Evolutionary conservation across 805 yeast genomes (phyloP).

Genomic region (Saccharomycopsis vini): DNA sequence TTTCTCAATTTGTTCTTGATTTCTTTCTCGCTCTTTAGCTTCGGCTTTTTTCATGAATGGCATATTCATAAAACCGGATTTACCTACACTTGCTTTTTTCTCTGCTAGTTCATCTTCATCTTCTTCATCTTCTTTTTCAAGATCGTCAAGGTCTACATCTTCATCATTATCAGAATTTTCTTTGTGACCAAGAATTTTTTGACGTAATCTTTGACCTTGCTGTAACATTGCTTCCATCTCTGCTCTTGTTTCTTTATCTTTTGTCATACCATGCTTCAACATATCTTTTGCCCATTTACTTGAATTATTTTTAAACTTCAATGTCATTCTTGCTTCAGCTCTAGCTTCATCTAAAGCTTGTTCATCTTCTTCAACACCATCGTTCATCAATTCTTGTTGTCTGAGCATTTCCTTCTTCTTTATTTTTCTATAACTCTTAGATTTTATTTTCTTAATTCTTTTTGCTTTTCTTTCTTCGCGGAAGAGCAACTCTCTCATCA

Average conservation of each 20-base stretch:
- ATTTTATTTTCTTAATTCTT: constrained; percentile 88
- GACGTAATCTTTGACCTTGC: constrained; percentile 69
- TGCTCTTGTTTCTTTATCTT: constrained; percentile 73
- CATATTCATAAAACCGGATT: constrained; percentile 86
- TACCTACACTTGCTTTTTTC: constrained; percentile 46
- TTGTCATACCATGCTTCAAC: constrained; percentile 83
- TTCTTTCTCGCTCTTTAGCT: constrained; percentile 51
- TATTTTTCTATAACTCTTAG: constrained; percentile 79
- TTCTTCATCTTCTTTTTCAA: constrained; percentile 36
- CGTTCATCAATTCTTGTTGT: constrained; percentile 60
- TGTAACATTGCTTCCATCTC: constrained; percentile 93
- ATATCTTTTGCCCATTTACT: constrained; percentile 79
- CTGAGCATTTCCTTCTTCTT: constrained; percentile 75
- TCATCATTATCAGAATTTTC: constrained; percentile 39
- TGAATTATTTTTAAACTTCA: constrained; percentile 80
- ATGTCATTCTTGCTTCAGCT: constrained; percentile 86
- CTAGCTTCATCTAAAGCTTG: constrained; percentile 65
- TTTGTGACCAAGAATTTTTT: constrained; percentile 60
- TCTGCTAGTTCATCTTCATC: constrained; percentile 31
- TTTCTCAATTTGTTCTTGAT: constrained; percentile 42
- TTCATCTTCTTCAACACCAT: constrained; percentile 39
- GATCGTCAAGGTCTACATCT: constrained; percentile 41
- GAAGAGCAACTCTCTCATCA: constrained; percentile 94
- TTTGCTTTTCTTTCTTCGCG: constrained; percentile 88
- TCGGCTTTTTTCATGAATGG: constrained; percentile 93